Base-by-base conservation (phyloP, 2,329 filamentous ascomycete species). In the Aspergillus sp. region DNA sequence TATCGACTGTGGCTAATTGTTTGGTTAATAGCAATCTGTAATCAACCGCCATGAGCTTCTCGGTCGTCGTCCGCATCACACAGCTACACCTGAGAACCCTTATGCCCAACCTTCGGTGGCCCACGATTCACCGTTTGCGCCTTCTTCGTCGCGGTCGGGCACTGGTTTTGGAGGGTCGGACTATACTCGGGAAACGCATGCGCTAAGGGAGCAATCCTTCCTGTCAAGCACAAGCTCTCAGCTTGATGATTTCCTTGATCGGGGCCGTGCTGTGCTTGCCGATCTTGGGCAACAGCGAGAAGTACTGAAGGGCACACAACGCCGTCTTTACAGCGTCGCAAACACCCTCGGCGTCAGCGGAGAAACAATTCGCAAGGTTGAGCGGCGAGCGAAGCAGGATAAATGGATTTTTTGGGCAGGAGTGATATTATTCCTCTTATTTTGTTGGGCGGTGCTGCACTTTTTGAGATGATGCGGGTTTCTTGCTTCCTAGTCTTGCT, bases 321-420 rank as follows among this genome's bases (percentile, higher is more conserved):
- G 89, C 73, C 86, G 87, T 71, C 80, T 99, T 49, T 98, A 98
- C 71, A 93, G 86, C 66, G 92, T 97, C 18, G 95, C 91, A 6
- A 98, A 96, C 71, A 98, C 95, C 20, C 78, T 99, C 48, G 95
- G 95, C 0, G 85, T 99, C 58, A 96, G 90, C 69, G 93, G 93
- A 18, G 93, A 98, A 72, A 99, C 95, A 2, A 99, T 99, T 63
- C 87, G 95, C 47, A 98, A 95, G 91, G 89, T 99, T 42, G 93
- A 98, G 77, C 80, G 95, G 65, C 83, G 95, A 61, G 92, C 95
- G 50, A 89, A 87, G 74, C 90, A 98, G 79, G 95, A 99, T 74
- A 98, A 97, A 77, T 98, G 93, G 92, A 96, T 99, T 36, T 99
- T 99, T 74, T 90, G 89, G 83, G 89, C 80, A 0, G 92, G 95